Base-by-base conservation (phyloP, 495 filamentous ascomycete genomes). In the Wilcoxina mikolae region DNA sequence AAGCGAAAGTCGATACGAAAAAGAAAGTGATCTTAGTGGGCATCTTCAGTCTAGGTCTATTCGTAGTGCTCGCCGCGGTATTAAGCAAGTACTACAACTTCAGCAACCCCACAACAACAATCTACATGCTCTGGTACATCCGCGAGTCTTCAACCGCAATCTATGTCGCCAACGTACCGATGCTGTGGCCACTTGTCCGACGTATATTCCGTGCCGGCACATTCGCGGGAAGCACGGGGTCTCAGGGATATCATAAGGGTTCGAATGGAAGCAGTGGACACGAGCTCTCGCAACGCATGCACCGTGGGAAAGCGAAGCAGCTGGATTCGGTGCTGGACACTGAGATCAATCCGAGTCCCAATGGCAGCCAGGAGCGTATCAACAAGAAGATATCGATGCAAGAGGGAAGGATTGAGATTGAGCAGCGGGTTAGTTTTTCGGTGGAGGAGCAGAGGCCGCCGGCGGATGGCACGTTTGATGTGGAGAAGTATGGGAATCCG, bases 121-220 rank as follows among this genome's bases (percentile, higher is more conserved):
- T 58, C n/a, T 77, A 74, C 59, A 71, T 73, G 60, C 60, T 72
- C 4, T 77, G 73, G 72, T 75, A 77, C 58, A 66, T 70, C 26
- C 71, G 72, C 17, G 74, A 77, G 58, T 67, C 71, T 0, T 66
- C 67, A 0, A 68, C 71, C 1, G 69, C 70, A 1, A 62, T 76
- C 15, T 72, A 71, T 55, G 72, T 76, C 5, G 63, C 71, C 38
- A 76, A 74, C 54, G 57, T 76, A 0, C 73, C 73, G 0, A 59
- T 73, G 54, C 67, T 74, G 39, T 76, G 73, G 73, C 66, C 68
- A 2, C 61, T 72, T n/a, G n/a, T n/a, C n/a, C n/a, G n/a, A n/a
- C n/a, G 31, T 5, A 35, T 35, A 7, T 35, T 35, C 15, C 5
- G 15, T 5, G 31, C 31, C 31, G 31, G 31, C 31, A 35, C 7